Evolutionary conservation across 75 land plant species (phyloP), one percentile per base, ranked within the genome.

Genomic region (Picea glauca): DNA sequence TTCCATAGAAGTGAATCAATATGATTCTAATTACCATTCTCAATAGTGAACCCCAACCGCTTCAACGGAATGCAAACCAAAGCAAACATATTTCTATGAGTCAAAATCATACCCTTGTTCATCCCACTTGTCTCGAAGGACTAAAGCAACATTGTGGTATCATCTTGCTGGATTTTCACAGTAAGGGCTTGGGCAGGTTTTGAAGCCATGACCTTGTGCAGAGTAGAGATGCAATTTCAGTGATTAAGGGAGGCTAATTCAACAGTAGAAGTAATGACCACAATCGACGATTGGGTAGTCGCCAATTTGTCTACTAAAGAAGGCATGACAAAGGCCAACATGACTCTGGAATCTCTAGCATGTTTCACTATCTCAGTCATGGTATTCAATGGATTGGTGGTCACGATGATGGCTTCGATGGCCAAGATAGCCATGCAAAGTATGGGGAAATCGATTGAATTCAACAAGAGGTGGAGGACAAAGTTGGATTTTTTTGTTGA

Each of bases 371-470:
- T 91, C 80, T 97, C 99, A 12, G 54, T 35, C 8, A 88, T 56
- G 17, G 93, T 94, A 88, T 94, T 97, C 80, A 97, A 85, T 12
- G 93, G 99, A 66, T 97, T 97, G 77, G 93, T 90, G 78, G 99
- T 94, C 80, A 95, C 94, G 81, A 93, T 78, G 77, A 94, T 76
- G 84, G 94, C 95, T 59, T 96, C 99, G 73, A 93, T 80, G 62
- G 90, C 87, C 86, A 94, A 84, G 50, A 86, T 91, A 65, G 92
- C 87, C 76, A 94, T 84, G 85, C 85, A 88, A 75, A 91, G 82
- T 61, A 94, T 77, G 58, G 98, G 91, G 81, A 93, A 94, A 86
- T 78, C 74, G 79, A 94, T 80, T 13, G 94, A 94, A 82, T 97
- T 97, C 18, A 98, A 93, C 26, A 94, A 91, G 82, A 94, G 91